phyloP scores from a whole-genome alignment of 345 rosid genomes.

The Hypericum androsaemum region DNA sequence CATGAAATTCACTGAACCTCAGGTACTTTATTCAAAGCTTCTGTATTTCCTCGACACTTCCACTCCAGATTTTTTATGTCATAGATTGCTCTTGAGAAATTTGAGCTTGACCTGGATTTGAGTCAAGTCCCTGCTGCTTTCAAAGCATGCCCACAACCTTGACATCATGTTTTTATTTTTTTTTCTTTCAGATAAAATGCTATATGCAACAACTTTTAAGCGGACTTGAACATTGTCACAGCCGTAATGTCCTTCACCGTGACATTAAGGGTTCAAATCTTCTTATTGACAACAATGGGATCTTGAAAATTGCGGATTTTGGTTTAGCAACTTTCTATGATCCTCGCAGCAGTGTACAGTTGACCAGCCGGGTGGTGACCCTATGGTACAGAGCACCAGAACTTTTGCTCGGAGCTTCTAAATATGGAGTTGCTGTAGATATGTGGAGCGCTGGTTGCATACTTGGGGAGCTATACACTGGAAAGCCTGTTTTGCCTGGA shows the following conservation, averaged over 20 bases:
- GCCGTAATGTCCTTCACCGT: conserved; percentile 71
- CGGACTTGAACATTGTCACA: conserved; percentile 93
- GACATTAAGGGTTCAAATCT: conserved; percentile 96
- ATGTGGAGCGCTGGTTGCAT: conserved; percentile 98
- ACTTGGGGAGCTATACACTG: conserved; percentile 72
- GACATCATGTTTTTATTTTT: background rate
- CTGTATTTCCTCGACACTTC: background rate
- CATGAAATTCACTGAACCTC: conserved; percentile 73
- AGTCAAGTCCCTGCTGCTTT: no score
- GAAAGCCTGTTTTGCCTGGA: conserved; percentile 87
- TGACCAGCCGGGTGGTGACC: conserved; percentile 96
- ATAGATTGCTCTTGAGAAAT: no score
- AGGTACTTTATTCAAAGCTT: conserved; percentile 37
- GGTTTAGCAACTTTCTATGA: conserved; percentile 77
- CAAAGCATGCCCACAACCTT: no score
- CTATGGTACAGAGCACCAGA: conserved; percentile 99
- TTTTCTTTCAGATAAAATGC: conserved; percentile 63
- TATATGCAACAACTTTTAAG: conserved; percentile 91
- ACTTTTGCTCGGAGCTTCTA: conserved; percentile 84
- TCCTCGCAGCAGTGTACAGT: conserved; percentile 38
- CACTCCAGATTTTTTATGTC: background rate
- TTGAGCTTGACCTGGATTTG: no score
- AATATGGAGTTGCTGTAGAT: conserved; percentile 79
- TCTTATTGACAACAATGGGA: conserved; percentile 67
- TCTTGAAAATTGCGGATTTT: conserved; percentile 92